A percentile compares a stretch with the other conserved stretches of the same genome.
Conservation (phyloP, 768 basidiomycete genomes). For the Russula abietina region DNA sequence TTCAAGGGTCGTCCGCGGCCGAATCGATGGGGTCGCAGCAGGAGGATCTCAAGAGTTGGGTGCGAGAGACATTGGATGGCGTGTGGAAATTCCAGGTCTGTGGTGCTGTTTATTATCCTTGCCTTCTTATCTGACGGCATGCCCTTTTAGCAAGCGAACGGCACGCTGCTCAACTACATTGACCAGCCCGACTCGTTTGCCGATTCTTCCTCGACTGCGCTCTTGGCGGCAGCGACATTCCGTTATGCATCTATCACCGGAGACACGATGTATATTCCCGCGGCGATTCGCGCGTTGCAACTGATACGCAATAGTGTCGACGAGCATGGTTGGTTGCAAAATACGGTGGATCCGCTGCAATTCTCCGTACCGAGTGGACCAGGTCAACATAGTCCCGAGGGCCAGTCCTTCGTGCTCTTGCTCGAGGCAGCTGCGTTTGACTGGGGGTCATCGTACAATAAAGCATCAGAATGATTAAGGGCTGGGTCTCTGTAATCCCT, state of each 20-base stretch:
- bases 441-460: not conserved
- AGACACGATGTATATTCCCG: slow-evolving; percentile 34
- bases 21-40: slow-evolving; percentile 36
- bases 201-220: slow-evolving; percentile 51
- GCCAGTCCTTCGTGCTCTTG: slow-evolving; percentile 25
- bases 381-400: slow-evolving; percentile 22
- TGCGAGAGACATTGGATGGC: slow-evolving; percentile 43
- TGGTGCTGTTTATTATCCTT: not conserved
- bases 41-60: slow-evolving; percentile 45
- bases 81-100: slow-evolving; percentile 43
- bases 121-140: not conserved
- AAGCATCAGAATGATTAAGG: not conserved
- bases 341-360: slow-evolving; percentile 17
- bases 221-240: slow-evolving; percentile 52
- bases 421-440: slow-evolving; percentile 22
- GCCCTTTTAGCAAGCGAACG: slow-evolving; percentile 35
- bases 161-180: slow-evolving; percentile 50
- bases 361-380: slow-evolving; percentile 13
- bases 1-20: slow-evolving; percentile 40
- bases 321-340: slow-evolving; percentile 25
- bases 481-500: not conserved
- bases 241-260: slow-evolving; percentile 44
- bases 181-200: slow-evolving; percentile 45
- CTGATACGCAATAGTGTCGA: slow-evolving; percentile 37
- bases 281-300: slow-evolving; percentile 38